phyloP scores from a whole-genome alignment of 805 yeast species.

The Hanseniaspora meyeri region DNA sequence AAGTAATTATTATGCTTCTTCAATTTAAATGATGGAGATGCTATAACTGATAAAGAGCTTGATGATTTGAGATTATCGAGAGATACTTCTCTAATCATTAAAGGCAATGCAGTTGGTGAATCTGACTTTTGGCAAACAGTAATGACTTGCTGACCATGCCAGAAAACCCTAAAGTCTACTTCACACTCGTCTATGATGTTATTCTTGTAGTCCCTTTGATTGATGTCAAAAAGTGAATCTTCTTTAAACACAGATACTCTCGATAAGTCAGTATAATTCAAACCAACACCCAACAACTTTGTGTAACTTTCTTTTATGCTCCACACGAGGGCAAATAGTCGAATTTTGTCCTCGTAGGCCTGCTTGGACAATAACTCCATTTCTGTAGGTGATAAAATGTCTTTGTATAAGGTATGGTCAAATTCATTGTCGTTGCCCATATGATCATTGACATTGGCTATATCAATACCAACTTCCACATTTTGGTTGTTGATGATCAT shows the following conservation, averaged over 20 bases:
- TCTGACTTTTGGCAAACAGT: background rate
- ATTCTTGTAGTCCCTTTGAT: background rate
- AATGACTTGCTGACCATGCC: background rate
- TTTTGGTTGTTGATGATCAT: constrained; percentile 31
- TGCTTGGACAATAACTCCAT: constrained; percentile 22
- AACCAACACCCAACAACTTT: constrained; percentile 54
- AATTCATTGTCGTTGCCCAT: constrained; percentile 15
- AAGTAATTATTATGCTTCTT: constrained; percentile 4
- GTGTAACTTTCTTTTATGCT: constrained; percentile 68
- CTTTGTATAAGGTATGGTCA: constrained; percentile 29
- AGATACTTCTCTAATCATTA: background rate
- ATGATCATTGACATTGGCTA: constrained; percentile 29
- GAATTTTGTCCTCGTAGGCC: constrained; percentile 20
- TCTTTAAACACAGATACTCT: background rate
- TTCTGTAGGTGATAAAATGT: constrained; percentile 34
- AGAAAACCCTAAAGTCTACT: constrained; percentile 3
- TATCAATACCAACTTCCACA: constrained; percentile 35
- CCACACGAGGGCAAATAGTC: constrained; percentile 51
- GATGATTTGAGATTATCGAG: background rate
- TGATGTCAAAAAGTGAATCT: background rate
- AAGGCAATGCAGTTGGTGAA: background rate
- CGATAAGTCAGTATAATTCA: constrained; percentile 18
- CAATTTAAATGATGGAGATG: background rate
- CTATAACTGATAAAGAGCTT: background rate
- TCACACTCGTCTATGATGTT: background rate